Conservation (phyloP, 2,329 filamentous ascomycete species). For the Colletotrichum caudatum region DNA sequence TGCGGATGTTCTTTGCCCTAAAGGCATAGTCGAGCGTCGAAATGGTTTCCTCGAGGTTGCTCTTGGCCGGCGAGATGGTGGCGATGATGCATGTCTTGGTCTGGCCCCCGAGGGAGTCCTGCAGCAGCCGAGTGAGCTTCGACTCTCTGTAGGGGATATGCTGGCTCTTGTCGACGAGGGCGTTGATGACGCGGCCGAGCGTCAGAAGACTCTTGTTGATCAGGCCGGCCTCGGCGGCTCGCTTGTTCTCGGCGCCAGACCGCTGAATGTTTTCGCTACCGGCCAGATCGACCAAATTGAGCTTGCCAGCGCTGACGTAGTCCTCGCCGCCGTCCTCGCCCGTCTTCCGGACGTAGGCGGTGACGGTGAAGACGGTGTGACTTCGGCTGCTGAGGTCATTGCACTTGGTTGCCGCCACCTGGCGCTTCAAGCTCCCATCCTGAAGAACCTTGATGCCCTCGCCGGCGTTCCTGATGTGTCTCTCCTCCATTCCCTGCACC, state of each 20-base stretch:
- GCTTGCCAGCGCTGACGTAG: slow-evolving; percentile 88
- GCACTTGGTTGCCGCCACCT: slow-evolving; percentile 99
- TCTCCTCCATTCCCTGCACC: slow-evolving; percentile 98
- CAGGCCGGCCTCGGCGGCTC: slow-evolving; percentile 92
- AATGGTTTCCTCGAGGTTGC: slow-evolving; percentile 97
- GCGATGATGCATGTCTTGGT: slow-evolving; percentile 99
- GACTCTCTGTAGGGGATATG: slow-evolving; percentile 96
- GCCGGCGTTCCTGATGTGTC: slow-evolving; percentile 85
- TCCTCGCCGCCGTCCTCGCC: slow-evolving; percentile 90
- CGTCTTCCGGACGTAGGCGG: slow-evolving; percentile 86
- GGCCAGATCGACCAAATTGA: slow-evolving; percentile 96
- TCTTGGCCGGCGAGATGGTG: slow-evolving; percentile 93
- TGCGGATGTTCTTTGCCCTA: slow-evolving; percentile 97
- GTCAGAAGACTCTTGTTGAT: slow-evolving; percentile 99
- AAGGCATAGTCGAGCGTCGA: slow-evolving; percentile 98
- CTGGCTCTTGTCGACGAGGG: slow-evolving; percentile 86
- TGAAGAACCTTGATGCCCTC: slow-evolving; percentile 92
- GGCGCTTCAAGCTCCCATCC: slow-evolving; percentile 89
- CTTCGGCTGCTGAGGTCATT: slow-evolving; percentile 97
- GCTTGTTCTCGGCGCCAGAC: slow-evolving; percentile 97
- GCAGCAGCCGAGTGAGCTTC: slow-evolving; percentile 76
- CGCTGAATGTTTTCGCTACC: slow-evolving; percentile 98
- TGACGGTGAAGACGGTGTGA: slow-evolving; percentile 97
- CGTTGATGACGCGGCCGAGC: slow-evolving; percentile 96
- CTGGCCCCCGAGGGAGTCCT: slow-evolving; percentile 94